Evolutionary conservation across 345 rosid species (phyloP).

Genomic region (Aquilaria sinensis): DNA sequence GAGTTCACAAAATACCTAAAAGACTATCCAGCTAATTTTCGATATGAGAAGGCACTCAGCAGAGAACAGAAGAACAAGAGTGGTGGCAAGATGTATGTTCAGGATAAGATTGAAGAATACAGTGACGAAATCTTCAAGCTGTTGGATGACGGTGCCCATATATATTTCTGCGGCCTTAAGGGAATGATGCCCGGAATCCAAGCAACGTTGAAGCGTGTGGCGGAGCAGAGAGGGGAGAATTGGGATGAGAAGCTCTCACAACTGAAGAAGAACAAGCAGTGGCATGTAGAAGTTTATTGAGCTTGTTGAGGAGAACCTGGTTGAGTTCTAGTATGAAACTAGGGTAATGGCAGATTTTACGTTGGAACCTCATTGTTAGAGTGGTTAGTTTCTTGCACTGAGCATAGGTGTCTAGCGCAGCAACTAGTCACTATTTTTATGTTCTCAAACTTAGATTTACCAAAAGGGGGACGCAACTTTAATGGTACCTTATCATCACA

Average conservation of each 20-base stretch:
- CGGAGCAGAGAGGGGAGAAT: constrained; percentile 80
- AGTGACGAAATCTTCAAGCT: constrained; percentile 88
- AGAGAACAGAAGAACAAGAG: constrained; percentile 86
- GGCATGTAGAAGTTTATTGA: constrained; percentile 99
- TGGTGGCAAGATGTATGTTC: constrained; percentile 99
- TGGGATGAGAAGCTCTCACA: constrained; percentile 94
- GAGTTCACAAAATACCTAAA: constrained; percentile 74
- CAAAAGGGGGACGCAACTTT: too few species aligned
- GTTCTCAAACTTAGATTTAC: too few species aligned
- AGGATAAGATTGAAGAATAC: constrained; percentile 96
- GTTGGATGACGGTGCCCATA: constrained; percentile 89
- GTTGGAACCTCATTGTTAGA: too few species aligned
- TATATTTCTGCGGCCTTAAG: constrained; percentile 94
- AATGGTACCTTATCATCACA: too few species aligned
- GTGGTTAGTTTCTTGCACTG: too few species aligned
- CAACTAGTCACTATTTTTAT: too few species aligned
- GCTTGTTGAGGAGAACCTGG: neutral
- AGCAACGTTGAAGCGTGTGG: constrained; percentile 81
- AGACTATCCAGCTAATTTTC: constrained; percentile 76
- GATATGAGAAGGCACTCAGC: constrained; percentile 81
- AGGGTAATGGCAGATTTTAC: too few species aligned
- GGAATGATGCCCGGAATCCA: constrained; percentile 99
- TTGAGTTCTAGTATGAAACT: too few species aligned
- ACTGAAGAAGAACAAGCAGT: constrained; percentile 97
- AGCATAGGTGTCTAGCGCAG: too few species aligned